Conservation (phyloP, 129 eudicot species). For the Artemisia annua region DNA sequence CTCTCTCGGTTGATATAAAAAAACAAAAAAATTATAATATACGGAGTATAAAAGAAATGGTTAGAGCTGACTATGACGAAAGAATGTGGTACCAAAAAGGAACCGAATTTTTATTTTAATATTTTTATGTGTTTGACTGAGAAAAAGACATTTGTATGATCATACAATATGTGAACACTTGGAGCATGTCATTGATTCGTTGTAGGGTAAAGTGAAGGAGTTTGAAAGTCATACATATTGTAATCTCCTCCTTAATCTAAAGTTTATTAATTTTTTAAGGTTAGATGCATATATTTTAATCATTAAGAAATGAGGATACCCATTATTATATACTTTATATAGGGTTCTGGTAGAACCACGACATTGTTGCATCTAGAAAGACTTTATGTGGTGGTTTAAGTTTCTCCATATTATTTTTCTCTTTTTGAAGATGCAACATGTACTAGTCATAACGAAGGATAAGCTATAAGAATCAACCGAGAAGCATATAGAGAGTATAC, state of each 20-base stretch:
- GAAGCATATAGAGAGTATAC: too few relatives aligned
- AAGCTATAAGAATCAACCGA: too few relatives aligned
- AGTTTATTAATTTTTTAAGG: background rate
- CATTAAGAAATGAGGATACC: background rate
- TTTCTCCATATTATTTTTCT: background rate
- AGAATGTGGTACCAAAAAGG: slow-evolving; percentile 20
- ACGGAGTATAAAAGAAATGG: background rate
- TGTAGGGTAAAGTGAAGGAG: background rate
- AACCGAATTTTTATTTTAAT: background rate
- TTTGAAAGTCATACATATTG: background rate
- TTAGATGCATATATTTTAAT: background rate
- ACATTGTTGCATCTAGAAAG: background rate
- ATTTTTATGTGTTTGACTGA: background rate
- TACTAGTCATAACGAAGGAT: too few relatives aligned
- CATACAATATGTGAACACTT: background rate
- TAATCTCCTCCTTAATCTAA: background rate
- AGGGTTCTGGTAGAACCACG: slow-evolving; percentile 11
- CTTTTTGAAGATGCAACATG: too few relatives aligned
- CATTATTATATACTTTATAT: background rate
- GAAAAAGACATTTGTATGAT: slow-evolving; percentile 7
- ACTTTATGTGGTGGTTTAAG: background rate
- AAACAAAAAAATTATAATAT: too few relatives aligned
- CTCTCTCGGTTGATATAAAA: too few relatives aligned
- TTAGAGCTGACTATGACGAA: background rate
- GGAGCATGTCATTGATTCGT: background rate